Percentiles rank a stretch among this genome's conserved stretches.
phyloP scores from a whole-genome alignment of 345 rosid species.

The Moricandia moricandioides region DNA sequence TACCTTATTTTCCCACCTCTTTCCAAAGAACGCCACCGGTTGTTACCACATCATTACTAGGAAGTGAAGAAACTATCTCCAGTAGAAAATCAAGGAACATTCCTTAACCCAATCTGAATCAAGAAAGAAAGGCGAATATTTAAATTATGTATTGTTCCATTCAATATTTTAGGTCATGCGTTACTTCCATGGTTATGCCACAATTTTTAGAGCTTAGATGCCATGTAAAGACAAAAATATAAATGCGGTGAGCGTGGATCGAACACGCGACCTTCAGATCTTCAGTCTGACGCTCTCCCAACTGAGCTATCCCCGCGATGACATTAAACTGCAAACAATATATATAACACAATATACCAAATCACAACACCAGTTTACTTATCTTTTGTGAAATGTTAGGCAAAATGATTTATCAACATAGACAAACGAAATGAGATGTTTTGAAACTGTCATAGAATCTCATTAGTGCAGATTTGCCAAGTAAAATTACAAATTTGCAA shows the following conservation, averaged over 20 bases:
- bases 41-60: background rate
- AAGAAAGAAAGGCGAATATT: too few relatives aligned
- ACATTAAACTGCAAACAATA: background rate
- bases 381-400: background rate
- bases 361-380: background rate
- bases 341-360: background rate
- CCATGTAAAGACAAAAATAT: too few relatives aligned
- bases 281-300: constrained; percentile 92
- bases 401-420: background rate
- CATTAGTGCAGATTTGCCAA: background rate
- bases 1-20: background rate
- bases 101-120: background rate
- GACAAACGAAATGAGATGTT: too few relatives aligned
- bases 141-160: too few relatives aligned
- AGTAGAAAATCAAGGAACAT: background rate
- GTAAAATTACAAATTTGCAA: background rate
- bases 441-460: background rate
- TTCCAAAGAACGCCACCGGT: background rate
- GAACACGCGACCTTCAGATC: constrained; percentile 74
- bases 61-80: background rate
- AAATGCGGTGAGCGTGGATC: constrained; percentile 56
- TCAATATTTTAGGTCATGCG: too few relatives aligned
- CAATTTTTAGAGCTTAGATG: too few relatives aligned
- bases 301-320: constrained; percentile 84
- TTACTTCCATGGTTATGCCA: too few relatives aligned